Evolutionary conservation across 2,329 filamentous ascomycete genomes (phyloP).

Genomic region (Diplodia sapinea): DNA sequence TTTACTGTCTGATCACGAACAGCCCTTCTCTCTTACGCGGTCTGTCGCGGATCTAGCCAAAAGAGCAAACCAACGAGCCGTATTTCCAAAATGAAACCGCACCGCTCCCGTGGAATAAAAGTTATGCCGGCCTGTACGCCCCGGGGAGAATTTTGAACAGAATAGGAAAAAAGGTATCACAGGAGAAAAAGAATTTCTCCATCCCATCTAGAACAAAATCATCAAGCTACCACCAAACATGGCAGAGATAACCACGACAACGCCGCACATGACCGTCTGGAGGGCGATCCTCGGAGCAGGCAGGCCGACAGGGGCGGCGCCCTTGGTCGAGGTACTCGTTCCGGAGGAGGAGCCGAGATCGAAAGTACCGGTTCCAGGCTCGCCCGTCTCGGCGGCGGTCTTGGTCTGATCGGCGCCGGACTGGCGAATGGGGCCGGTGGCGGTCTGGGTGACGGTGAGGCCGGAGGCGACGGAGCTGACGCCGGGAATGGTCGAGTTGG

Average conservation of each 20-base stretch:
- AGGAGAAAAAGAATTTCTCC: not conserved
- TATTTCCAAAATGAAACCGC: not conserved
- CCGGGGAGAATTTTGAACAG: not conserved
- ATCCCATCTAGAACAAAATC: slow-evolving; percentile 15
- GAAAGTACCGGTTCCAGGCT: slow-evolving; percentile 7
- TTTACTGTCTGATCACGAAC: not conserved
- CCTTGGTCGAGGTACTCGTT: not conserved
- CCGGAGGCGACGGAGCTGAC: slow-evolving; percentile 10
- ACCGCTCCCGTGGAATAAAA: not conserved
- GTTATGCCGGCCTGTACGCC: slow-evolving; percentile 32
- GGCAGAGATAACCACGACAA: slow-evolving; percentile 3
- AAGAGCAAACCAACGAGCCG: not conserved
- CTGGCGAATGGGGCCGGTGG: slow-evolving; percentile 24
- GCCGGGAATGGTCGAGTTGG: slow-evolving; percentile 27
- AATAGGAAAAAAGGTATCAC: not conserved
- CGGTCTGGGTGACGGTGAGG: slow-evolving; percentile 26
- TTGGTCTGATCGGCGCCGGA: not conserved
- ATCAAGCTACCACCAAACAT: slow-evolving; percentile 30
- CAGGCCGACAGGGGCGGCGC: slow-evolving; percentile 5
- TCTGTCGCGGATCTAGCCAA: not conserved
- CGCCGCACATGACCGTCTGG: slow-evolving; percentile 18
- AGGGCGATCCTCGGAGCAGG: slow-evolving; percentile 18
- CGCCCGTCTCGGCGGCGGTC: not conserved
- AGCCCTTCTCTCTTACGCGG: not conserved
- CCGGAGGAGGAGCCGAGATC: slow-evolving; percentile 15